These are phyloP conservation scores for Naumovozyma dairenensis DNA, from an alignment of 805 yeast genomes.

Conservation along the genomic window DNA sequence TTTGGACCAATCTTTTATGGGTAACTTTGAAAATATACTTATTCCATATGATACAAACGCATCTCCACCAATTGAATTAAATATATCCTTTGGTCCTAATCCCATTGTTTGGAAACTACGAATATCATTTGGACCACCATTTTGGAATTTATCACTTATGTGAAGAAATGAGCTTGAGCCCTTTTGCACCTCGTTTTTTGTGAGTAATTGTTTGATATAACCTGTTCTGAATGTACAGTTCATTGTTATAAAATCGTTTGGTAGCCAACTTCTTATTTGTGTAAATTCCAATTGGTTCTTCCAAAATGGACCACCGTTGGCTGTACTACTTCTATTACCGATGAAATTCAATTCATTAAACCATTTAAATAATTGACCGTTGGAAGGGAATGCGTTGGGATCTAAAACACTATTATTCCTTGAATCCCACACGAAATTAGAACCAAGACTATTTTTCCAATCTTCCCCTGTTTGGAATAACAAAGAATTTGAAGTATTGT, in stretches of 20 bases:
- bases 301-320: constrained; percentile 12
- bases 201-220: constrained; percentile 34
- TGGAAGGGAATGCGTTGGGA: no score
- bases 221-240: constrained; percentile 47
- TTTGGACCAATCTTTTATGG: constrained; percentile 34
- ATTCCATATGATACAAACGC: constrained; percentile 46
- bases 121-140: constrained; percentile 71
- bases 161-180: no score
- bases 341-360: constrained; percentile 39
- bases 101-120: constrained; percentile 61
- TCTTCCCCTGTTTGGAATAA: constrained; percentile 54
- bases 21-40: constrained; percentile 51
- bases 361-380: constrained; percentile 35
- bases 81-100: constrained; percentile 49
- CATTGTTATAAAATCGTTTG: constrained; percentile 32
- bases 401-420: constrained; percentile 35
- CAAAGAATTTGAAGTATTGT: constrained; percentile 43
- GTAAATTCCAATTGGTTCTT: constrained; percentile 27
- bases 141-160: constrained; percentile 67
- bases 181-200: constrained; percentile 31
- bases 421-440: constrained; percentile 32
- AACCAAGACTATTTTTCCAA: constrained; percentile 44
- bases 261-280: constrained; percentile 18
- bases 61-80: constrained; percentile 61
- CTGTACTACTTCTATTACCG: no score